These are phyloP conservation scores for Aspergillus campestris DNA, from an alignment of 495 filamentous ascomycete genomes.

Conservation along the genomic window DNA sequence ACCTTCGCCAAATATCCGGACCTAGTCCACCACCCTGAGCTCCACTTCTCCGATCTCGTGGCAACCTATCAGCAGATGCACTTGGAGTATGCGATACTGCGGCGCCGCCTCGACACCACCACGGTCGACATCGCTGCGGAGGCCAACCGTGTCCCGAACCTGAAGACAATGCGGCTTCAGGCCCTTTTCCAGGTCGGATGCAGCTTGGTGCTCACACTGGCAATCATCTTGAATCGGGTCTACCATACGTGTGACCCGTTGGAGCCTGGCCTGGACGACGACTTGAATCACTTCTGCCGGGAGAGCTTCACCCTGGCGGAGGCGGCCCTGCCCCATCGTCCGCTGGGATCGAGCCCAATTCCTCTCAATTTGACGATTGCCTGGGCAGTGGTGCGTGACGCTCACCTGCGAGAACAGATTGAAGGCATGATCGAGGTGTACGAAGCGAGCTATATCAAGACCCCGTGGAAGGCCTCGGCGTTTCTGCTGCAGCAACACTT, in stretches of 20 bases:
- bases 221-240: conserved; percentile 23
- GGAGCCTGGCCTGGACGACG: conserved; percentile 4
- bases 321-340: conserved; percentile 9
- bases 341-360: conserved; percentile 16
- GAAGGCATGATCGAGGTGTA: conserved; percentile 7
- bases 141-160: not conserved
- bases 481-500: too few relatives aligned
- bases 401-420: conserved; percentile 1
- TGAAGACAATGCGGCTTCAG: conserved; percentile 1
- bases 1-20: conserved; percentile 14
- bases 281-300: conserved; percentile 11
- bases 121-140: not conserved
- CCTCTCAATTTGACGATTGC: conserved; percentile 11
- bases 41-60: conserved; percentile 15
- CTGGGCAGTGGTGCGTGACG: conserved; percentile 10
- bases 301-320: conserved; percentile 13
- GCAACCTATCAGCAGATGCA: conserved; percentile 10
- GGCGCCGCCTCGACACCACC: not conserved
- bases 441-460: not conserved
- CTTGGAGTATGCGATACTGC: conserved; percentile 8
- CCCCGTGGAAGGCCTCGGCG: too few relatives aligned
- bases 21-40: conserved; percentile 12
- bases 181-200: conserved; percentile 17
- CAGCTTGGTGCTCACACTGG: conserved; percentile 13
- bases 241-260: conserved; percentile 16